phyloP scores from a whole-genome alignment of 1,139 yeast species.

The Pneumocystis sp. region DNA sequence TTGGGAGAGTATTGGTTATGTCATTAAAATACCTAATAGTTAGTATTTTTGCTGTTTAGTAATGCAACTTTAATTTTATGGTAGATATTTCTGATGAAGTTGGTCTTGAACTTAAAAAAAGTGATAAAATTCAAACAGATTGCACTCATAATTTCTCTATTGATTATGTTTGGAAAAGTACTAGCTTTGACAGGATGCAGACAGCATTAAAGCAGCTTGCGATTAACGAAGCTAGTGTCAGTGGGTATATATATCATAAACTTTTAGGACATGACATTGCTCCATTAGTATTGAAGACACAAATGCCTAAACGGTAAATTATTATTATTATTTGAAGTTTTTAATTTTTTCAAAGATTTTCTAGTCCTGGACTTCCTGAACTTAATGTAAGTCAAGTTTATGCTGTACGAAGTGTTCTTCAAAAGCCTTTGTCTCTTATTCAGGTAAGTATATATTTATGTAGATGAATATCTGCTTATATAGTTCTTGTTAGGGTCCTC shows the following conservation, averaged over 20 bases:
- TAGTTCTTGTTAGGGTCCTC: conserved; percentile 47
- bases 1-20: conserved; percentile 65
- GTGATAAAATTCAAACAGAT: conserved; percentile 41
- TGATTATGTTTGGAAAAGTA: conserved; percentile 82
- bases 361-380: conserved; percentile 53
- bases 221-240: conserved; percentile 50
- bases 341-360: conserved; percentile 26
- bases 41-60: neutral
- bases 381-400: conserved; percentile 64
- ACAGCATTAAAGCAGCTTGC: conserved; percentile 62
- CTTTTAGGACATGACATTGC: conserved; percentile 69
- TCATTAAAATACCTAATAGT: conserved; percentile 53
- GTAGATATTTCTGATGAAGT: conserved; percentile 45
- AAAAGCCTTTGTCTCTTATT: conserved; percentile 65
- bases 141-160: conserved; percentile 59
- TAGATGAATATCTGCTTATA: neutral
- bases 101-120: conserved; percentile 48
- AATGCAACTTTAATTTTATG: neutral
- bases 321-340: neutral
- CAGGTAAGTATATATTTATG: conserved; percentile 30
- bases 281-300: conserved; percentile 43
- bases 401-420: conserved; percentile 61
- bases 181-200: conserved; percentile 74
- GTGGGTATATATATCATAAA: conserved; percentile 64
- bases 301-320: conserved; percentile 33